These are phyloP conservation scores for Pulveroboletus sp. DNA, from an alignment of 768 basidiomycete species.

Conservation along the genomic window DNA sequence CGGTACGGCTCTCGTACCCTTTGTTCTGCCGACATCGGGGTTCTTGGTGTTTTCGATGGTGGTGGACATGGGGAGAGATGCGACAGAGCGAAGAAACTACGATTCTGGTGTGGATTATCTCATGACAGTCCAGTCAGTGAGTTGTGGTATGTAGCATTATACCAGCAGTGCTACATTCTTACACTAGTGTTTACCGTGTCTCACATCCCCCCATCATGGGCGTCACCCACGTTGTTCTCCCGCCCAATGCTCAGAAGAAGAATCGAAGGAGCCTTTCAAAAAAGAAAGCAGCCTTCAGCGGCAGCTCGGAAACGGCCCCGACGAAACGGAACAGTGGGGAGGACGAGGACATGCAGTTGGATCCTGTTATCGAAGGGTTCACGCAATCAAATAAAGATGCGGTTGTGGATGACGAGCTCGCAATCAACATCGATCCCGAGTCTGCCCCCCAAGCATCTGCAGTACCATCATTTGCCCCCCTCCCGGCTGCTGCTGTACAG, in stretches of 20 bases:
- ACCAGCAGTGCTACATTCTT: too few species aligned
- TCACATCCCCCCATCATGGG: constrained; percentile 33
- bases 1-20: constrained; percentile 33
- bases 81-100: too few species aligned
- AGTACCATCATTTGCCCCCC: constrained; percentile 66
- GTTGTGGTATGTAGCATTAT: too few species aligned
- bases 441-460: constrained; percentile 42
- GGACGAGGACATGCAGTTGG: constrained; percentile 33
- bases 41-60: constrained; percentile 18
- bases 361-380: constrained; percentile 10
- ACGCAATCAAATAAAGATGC: background rate
- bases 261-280: constrained; percentile 42
- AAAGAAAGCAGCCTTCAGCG: constrained; percentile 27
- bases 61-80: constrained; percentile 18
- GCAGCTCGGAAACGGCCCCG: constrained; percentile 7
- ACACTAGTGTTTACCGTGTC: constrained; percentile 2
- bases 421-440: constrained; percentile 53
- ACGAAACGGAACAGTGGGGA: constrained; percentile 12
- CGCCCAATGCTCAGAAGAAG: constrained; percentile 37
- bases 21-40: constrained; percentile 30
- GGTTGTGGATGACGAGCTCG: constrained; percentile 56
- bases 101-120: too few species aligned
- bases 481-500: constrained; percentile 55
- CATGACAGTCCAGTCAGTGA: too few species aligned
- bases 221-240: constrained; percentile 35